Evolutionary conservation across 768 basidiomycete genomes (phyloP).

Genomic region (Boletellus ananas): DNA sequence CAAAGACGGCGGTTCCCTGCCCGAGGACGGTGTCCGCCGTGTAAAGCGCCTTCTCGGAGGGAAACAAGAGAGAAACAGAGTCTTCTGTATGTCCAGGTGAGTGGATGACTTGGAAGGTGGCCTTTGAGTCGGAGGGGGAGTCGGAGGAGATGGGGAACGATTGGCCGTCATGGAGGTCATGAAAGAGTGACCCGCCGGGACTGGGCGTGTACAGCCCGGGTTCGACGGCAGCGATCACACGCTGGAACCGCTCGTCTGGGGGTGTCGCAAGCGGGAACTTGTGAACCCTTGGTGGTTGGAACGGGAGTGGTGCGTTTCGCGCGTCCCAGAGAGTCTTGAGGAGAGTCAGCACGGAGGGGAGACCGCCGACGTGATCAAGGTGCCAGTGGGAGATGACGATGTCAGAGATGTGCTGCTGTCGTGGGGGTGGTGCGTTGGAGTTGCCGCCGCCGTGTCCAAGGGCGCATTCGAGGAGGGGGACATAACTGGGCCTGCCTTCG

Average conservation of each 20-base stretch:
- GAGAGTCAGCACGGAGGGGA: conserved; percentile 64
- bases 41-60: conserved; percentile 72
- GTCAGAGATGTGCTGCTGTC: conserved; percentile 66
- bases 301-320: conserved; percentile 43
- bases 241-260: conserved; percentile 28
- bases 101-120: conserved; percentile 61
- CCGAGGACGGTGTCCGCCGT: conserved; percentile 92
- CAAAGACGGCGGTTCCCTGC: conserved; percentile 86
- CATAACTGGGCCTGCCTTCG: conserved; percentile 67
- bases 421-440: background rate
- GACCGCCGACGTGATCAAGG: conserved; percentile 77
- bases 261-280: conserved; percentile 52
- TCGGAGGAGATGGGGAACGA: conserved; percentile 35
- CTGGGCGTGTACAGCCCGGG: conserved; percentile 45
- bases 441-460: conserved; percentile 41
- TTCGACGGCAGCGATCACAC: conserved; percentile 39
- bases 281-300: conserved; percentile 67
- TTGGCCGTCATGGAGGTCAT: conserved; percentile 59
- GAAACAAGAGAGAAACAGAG: conserved; percentile 71
- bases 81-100: conserved; percentile 91
- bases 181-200: conserved; percentile 43
- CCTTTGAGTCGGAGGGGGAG: conserved; percentile 1
- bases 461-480: conserved; percentile 59
- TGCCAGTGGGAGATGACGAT: conserved; percentile 93
- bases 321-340: conserved; percentile 61